Conservation (phyloP, 2,329 filamentous ascomycete genomes). For the Talaromyces funiculosus region DNA sequence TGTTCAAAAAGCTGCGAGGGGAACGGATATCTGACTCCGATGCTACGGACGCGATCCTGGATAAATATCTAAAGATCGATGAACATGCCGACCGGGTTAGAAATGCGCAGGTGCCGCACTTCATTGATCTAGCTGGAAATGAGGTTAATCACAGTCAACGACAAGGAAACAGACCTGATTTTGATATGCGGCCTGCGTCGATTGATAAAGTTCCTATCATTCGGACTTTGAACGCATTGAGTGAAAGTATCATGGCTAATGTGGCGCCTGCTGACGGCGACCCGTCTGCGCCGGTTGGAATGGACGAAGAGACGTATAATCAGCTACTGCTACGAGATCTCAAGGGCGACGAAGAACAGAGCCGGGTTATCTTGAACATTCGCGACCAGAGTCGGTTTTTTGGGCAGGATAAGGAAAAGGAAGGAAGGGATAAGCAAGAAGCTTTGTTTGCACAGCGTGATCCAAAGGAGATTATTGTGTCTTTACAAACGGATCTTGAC, state of each 20-base stretch:
- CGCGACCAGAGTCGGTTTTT: conserved; percentile 84
- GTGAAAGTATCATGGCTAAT: conserved; percentile 87
- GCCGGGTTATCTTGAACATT: conserved; percentile 77
- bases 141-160: conserved; percentile 89
- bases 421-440: conserved; percentile 36
- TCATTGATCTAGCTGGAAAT: conserved; percentile 89
- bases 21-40: conserved; percentile 78
- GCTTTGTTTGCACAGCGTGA: conserved; percentile 64
- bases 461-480: conserved; percentile 61
- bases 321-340: conserved; percentile 76
- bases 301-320: conserved; percentile 68
- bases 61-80: conserved; percentile 74
- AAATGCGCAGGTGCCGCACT: conserved; percentile 68
- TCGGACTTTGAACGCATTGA: conserved; percentile 79
- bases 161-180: conserved; percentile 79
- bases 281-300: conserved; percentile 57
- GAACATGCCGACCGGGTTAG: conserved; percentile 49
- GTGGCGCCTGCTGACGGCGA: conserved; percentile 73
- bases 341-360: conserved; percentile 65
- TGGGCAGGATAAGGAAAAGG: conserved; percentile 43
- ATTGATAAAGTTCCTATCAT: conserved; percentile 80
- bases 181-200: conserved; percentile 76
- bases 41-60: conserved; percentile 69
- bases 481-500: conserved; percentile 57
- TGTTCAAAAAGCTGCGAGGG: conserved; percentile 87